These are phyloP conservation scores for Penicillium sp. DNA, from an alignment of 2,329 filamentous ascomycete species.

Conservation along the genomic window DNA sequence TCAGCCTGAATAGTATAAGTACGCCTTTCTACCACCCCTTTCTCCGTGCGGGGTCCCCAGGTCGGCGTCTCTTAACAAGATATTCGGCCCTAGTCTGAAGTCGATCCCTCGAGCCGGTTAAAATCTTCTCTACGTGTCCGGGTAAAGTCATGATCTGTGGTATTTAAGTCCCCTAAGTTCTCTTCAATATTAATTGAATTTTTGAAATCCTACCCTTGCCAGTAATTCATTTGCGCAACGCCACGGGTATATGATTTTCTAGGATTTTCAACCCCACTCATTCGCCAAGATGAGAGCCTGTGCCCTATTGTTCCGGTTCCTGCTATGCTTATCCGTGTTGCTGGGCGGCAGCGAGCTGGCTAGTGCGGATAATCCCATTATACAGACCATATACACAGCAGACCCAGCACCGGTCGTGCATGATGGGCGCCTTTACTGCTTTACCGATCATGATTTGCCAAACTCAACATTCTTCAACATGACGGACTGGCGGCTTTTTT, in stretches of 20 bases:
- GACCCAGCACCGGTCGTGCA: slow-evolving; percentile 35
- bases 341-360: not conserved
- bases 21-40: not conserved
- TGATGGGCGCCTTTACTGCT: slow-evolving; percentile 14
- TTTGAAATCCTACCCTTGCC: not conserved
- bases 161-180: not conserved
- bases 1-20: not conserved
- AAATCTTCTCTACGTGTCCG: not conserved
- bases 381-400: slow-evolving; percentile 26
- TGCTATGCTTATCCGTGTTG: not conserved
- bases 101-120: not conserved
- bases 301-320: not conserved
- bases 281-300: not conserved
- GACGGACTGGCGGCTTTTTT: slow-evolving; percentile 40
- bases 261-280: not conserved
- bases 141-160: not conserved
- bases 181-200: not conserved
- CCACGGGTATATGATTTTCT: not conserved
- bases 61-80: not conserved
- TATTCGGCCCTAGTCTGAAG: not conserved
- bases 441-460: slow-evolving; percentile 1
- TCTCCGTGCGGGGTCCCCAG: not conserved
- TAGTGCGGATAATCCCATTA: slow-evolving; percentile 20
- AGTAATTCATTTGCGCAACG: not conserved
- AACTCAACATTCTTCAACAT: slow-evolving; percentile 34